Evolutionary conservation across 2,329 filamentous ascomycete genomes (phyloP).

Genomic region (Hypoxylon sp.): DNA sequence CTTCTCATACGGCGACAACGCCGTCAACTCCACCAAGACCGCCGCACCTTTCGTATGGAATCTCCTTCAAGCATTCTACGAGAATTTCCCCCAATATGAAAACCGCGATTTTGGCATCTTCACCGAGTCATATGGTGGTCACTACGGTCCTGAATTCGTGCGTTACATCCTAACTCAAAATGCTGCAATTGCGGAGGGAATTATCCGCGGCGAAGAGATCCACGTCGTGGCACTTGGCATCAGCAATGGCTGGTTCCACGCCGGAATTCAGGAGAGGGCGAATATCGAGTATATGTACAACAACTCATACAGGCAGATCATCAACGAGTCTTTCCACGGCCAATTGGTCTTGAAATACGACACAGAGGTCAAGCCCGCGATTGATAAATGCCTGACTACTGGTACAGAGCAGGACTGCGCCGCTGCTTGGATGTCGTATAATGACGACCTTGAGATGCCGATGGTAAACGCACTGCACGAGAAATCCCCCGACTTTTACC

Average conservation of each 20-base stretch:
- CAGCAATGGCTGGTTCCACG: constrained; percentile 51
- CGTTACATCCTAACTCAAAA: constrained; percentile 70
- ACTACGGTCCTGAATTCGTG: constrained; percentile 69
- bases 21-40: constrained; percentile 57
- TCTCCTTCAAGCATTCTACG: constrained; percentile 71
- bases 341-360: constrained; percentile 53
- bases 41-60: constrained; percentile 67
- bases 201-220: constrained; percentile 51
- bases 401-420: constrained; percentile 51
- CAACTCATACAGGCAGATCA: constrained; percentile 57
- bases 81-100: constrained; percentile 72
- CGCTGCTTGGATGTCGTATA: constrained; percentile 53
- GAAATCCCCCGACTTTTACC: constrained; percentile 48
- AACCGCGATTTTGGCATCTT: constrained; percentile 68
- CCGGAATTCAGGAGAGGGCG: constrained; percentile 44
- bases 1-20: constrained; percentile 56
- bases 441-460: constrained; percentile 52
- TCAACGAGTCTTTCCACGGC: constrained; percentile 51
- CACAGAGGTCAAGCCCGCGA: constrained; percentile 53
- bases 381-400: constrained; percentile 54
- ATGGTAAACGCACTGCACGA: constrained; percentile 50
- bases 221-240: constrained; percentile 52
- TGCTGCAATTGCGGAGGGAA: constrained; percentile 60
- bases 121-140: constrained; percentile 68
- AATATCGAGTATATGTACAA: constrained; percentile 51